These are phyloP conservation scores for Phlegmacium glaucopus DNA, from an alignment of 768 basidiomycete genomes.

Conservation along the genomic window DNA sequence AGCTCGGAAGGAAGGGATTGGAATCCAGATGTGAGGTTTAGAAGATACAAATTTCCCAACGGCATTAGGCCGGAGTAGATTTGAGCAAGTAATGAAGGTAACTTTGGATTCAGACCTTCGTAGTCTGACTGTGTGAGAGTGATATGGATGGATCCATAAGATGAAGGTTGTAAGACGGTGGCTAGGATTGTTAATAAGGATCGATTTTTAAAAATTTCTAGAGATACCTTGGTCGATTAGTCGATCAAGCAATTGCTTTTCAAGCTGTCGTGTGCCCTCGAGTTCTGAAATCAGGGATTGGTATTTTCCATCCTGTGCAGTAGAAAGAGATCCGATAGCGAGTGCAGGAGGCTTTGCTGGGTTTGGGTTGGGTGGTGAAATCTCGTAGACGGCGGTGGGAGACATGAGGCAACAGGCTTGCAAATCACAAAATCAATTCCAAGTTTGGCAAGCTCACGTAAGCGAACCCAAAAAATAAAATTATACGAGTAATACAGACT, in stretches of 20 bases:
- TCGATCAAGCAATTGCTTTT: slow-evolving; percentile 80
- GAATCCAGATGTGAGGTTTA: slow-evolving; percentile 45
- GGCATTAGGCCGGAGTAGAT: slow-evolving; percentile 60
- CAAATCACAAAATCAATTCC: no score
- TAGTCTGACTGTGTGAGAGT: slow-evolving; percentile 66
- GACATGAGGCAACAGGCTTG: slow-evolving; percentile 41
- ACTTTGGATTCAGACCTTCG: slow-evolving; percentile 45
- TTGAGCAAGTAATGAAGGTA: slow-evolving; percentile 55
- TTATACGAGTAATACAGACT: slow-evolving; percentile 6
- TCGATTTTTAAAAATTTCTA: neutral
- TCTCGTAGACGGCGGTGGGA: slow-evolving; percentile 46
- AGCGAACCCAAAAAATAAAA: slow-evolving; percentile 8
- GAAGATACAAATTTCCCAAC: slow-evolving; percentile 65
- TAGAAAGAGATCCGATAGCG: slow-evolving; percentile 73
- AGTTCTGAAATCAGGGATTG: slow-evolving; percentile 64
- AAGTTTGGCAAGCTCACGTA: no score
- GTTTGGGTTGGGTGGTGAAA: no score
- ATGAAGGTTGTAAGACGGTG: slow-evolving; percentile 46
- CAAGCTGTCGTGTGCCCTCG: slow-evolving; percentile 52
- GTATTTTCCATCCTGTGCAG: slow-evolving; percentile 78
- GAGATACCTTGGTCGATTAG: slow-evolving; percentile 73
- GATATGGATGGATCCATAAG: slow-evolving; percentile 66
- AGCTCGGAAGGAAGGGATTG: slow-evolving; percentile 54
- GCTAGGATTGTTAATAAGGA: slow-evolving; percentile 37
- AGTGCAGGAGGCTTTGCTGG: slow-evolving; percentile 50